Base-by-base conservation (phyloP, 139 green algal genomes). In the Trebouxia sp. region DNA sequence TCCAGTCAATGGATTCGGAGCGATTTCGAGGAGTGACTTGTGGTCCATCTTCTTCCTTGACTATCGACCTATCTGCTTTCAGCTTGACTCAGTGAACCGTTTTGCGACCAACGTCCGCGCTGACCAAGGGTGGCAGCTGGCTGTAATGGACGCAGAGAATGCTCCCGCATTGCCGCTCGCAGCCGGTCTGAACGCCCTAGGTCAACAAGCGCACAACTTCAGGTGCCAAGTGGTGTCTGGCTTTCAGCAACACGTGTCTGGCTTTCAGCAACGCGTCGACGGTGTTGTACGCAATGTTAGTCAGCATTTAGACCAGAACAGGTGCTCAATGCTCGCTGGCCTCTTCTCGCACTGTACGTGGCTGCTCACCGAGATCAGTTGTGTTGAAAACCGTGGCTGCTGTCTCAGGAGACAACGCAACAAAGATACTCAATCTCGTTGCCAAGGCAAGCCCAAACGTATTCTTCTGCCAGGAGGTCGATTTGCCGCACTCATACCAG, bases 401-500 rank as follows among this genome's bases (percentile, higher is more conserved):
- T n/a, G n/a, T n/a, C n/a, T n/a, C n/a, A n/a, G n/a, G n/a, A n/a
- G n/a, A n/a, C n/a, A n/a, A n/a, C n/a, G n/a, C n/a, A n/a, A n/a
- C n/a, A n/a, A n/a, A n/a, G n/a, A n/a, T n/a, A n/a, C n/a, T n/a
- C n/a, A n/a, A n/a, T n/a, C n/a, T n/a, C n/a, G n/a, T n/a, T 72
- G 32, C 32, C 42, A 42, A 26, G 47, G 20, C 6, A 69, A 43
- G 5, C 43, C 75, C 15, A 39, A 50, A 20, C 37, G 56, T 15
- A 42, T 83, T 35, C 37, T 51, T 0, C 37, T 80, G 37, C 83
- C 85, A 17, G 53, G 65, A 30, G 84, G 75, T 6, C 86, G 85
- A n/a, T 90, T 97, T 75, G 96, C 96, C 5, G 94, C 96, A 26
- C 93, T 98, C 75, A 96, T 99, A 67, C 96, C 96, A 17, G 96